Evolutionary conservation across 495 filamentous ascomycete species (phyloP).

Genomic region (Hypoxylon intermedium): DNA sequence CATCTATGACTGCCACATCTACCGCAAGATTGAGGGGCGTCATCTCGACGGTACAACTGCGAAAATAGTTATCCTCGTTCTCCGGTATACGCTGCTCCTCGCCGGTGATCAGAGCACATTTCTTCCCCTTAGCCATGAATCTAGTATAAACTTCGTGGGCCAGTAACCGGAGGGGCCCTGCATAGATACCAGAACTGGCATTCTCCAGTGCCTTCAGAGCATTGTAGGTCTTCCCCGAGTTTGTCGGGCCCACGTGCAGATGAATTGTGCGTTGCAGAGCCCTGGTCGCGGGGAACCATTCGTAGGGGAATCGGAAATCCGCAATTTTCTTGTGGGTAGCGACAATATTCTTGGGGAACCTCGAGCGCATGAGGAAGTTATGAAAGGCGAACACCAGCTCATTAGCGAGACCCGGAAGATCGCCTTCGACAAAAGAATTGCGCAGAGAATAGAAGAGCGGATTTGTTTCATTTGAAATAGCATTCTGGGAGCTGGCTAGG

Average conservation of each 20-base stretch:
- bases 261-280: conserved; percentile 81
- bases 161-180: conserved; percentile 86
- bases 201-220: conserved; percentile 86
- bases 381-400: conserved; percentile 70
- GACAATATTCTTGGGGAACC: conserved; percentile 43
- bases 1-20: conserved; percentile 95
- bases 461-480: conserved; percentile 49
- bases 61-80: conserved; percentile 59
- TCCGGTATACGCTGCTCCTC: conserved; percentile 76
- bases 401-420: conserved; percentile 54
- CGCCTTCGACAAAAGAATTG: conserved; percentile 60
- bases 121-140: conserved; percentile 74
- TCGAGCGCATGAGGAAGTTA: conserved; percentile 52
- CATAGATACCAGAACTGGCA: conserved; percentile 80
- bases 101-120: conserved; percentile 85
- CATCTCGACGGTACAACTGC: conserved; percentile 97
- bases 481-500: conserved; percentile 40
- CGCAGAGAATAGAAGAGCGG: conserved; percentile 62
- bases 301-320: conserved; percentile 82
- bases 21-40: conserved; percentile 70
- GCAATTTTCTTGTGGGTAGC: conserved; percentile 69
- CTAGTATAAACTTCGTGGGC: conserved; percentile 92
- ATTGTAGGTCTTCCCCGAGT: conserved; percentile 97
- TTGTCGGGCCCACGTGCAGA: conserved; percentile 96
- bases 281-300: conserved; percentile 89